These are phyloP conservation scores for Aspergillus ellipticus DNA, from an alignment of 495 filamentous ascomycete species.

Conservation along the genomic window DNA sequence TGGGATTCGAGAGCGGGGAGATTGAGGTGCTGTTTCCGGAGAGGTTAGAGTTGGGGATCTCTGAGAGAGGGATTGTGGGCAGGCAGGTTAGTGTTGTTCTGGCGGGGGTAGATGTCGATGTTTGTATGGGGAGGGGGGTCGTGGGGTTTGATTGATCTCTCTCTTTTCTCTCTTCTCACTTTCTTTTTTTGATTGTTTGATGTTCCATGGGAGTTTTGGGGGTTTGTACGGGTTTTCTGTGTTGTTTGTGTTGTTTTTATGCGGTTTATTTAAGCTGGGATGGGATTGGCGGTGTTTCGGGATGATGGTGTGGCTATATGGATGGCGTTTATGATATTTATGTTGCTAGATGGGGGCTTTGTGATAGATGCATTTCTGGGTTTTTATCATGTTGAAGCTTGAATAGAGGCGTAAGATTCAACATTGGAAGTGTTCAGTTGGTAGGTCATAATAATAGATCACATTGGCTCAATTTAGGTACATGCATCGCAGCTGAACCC, in stretches of 20 bases:
- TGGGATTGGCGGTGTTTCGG: too few species aligned
- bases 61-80: constrained; percentile 39
- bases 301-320: too few species aligned
- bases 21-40: constrained; percentile 53
- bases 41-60: constrained; percentile 54
- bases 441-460: too few species aligned
- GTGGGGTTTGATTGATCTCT: constrained; percentile 36
- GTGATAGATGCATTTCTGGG: too few species aligned
- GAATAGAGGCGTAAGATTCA: too few species aligned
- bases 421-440: too few species aligned
- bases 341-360: too few species aligned
- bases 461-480: not conserved
- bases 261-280: too few species aligned
- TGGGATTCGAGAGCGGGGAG: constrained; percentile 9
- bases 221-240: too few species aligned
- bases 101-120: constrained; percentile 19
- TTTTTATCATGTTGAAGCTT: too few species aligned
- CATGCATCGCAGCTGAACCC: not conserved
- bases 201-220: not conserved
- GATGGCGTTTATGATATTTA: too few species aligned
- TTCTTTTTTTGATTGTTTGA: constrained; percentile 4
- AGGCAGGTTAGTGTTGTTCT: constrained; percentile 32
- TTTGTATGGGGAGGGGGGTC: constrained; percentile 32
- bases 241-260: too few species aligned
- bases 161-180: constrained; percentile 12